phyloP scores from a whole-genome alignment of 225 moss, liverwort and hornwort genomes.

The Pleurozium schreberi region DNA sequence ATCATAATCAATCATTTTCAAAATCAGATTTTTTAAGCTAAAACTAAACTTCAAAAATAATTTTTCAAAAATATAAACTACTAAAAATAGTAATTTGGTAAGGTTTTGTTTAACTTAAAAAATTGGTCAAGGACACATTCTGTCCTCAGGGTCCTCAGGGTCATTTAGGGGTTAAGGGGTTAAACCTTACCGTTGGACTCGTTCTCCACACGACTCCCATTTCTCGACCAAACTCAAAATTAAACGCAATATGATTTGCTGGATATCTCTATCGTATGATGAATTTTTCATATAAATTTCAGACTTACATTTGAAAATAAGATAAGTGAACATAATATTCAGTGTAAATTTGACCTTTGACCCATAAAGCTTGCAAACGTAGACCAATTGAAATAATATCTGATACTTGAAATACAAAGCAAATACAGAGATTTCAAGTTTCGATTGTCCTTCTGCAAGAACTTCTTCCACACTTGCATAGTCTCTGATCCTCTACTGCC shows the following conservation, averaged over 20 bases:
- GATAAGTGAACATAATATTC: background rate
- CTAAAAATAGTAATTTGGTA: too few species aligned
- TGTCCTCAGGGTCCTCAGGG: too few species aligned
- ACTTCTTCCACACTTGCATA: background rate
- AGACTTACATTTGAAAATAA: background rate
- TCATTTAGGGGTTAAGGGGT: too few species aligned
- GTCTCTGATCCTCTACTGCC: background rate
- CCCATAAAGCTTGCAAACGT: background rate
- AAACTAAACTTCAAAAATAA: too few species aligned
- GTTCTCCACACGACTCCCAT: background rate
- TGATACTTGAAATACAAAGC: background rate
- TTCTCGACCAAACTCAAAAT: background rate
- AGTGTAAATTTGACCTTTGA: background rate
- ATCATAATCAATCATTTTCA: too few species aligned
- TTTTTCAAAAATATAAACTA: too few species aligned
- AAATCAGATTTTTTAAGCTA: too few species aligned
- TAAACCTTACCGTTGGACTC: background rate
- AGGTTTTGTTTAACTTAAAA: too few species aligned
- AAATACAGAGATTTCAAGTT: background rate
- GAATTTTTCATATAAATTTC: background rate
- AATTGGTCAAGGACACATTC: too few species aligned
- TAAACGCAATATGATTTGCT: background rate
- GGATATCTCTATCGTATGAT: background rate
- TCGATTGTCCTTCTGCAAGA: background rate
- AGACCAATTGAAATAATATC: background rate